These are phyloP conservation scores for Solanum medicagineum DNA, from an alignment of 257 asterid species.

Conservation along the genomic window DNA sequence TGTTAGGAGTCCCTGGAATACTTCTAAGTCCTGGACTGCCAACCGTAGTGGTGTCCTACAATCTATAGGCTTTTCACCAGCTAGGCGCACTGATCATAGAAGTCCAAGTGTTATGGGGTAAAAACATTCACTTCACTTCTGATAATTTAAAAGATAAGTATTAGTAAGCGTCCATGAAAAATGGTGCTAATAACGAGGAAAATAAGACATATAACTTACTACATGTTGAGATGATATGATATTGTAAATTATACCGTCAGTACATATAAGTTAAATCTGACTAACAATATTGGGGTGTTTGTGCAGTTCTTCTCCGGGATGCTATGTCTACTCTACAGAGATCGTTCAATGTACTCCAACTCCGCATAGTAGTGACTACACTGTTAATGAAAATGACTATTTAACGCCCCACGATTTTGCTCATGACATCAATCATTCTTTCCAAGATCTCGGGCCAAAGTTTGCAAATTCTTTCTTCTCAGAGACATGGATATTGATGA, in stretches of 20 bases:
- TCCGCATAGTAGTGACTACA: constrained; percentile 66
- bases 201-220: background rate
- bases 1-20: constrained; percentile 53
- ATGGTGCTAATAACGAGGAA: background rate
- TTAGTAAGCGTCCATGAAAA: background rate
- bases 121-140: background rate
- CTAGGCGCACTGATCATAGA: constrained; percentile 32
- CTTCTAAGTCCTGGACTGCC: constrained; percentile 52
- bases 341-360: constrained; percentile 52
- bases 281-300: background rate
- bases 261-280: background rate
- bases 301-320: constrained; percentile 41
- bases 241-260: background rate
- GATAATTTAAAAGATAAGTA: background rate
- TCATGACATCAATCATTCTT: background rate
- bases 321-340: constrained; percentile 48
- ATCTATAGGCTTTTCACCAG: constrained; percentile 41
- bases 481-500: constrained; percentile 64
- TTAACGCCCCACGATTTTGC: constrained; percentile 25
- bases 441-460: constrained; percentile 41
- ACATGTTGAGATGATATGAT: background rate
- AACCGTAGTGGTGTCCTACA: constrained; percentile 24
- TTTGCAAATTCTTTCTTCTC: constrained; percentile 58
- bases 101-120: constrained; percentile 31
- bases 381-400: constrained; percentile 69